These are phyloP conservation scores for Stemphylium beticola DNA, from an alignment of 2,329 filamentous ascomycete genomes.

Conservation along the genomic window DNA sequence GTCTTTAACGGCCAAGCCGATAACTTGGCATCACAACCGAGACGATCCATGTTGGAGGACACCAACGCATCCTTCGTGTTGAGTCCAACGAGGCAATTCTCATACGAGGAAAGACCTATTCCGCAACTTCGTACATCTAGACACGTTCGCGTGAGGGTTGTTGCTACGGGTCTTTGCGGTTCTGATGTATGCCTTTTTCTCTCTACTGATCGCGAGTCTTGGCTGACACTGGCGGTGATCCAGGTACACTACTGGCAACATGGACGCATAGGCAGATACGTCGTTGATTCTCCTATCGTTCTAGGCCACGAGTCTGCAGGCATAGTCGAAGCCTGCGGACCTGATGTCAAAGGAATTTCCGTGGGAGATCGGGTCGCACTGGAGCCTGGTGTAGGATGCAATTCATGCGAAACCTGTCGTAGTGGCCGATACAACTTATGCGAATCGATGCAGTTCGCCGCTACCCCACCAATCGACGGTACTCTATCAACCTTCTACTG, in stretches of 20 bases:
- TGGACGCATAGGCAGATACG: slow-evolving; percentile 31
- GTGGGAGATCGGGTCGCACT: slow-evolving; percentile 38
- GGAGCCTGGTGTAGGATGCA: slow-evolving; percentile 33
- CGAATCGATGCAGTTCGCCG: slow-evolving; percentile 29
- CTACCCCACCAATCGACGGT: slow-evolving; percentile 34
- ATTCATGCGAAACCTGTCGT: slow-evolving; percentile 26
- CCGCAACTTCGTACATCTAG: background rate
- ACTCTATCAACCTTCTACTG: slow-evolving; percentile 34
- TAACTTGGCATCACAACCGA: too few relatives aligned
- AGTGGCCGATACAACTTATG: slow-evolving; percentile 33
- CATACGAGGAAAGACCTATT: background rate
- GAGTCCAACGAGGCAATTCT: background rate
- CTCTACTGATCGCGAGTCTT: background rate
- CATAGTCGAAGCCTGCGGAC: slow-evolving; percentile 27
- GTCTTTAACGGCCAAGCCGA: too few relatives aligned
- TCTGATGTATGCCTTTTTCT: background rate
- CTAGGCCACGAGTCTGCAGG: slow-evolving; percentile 40
- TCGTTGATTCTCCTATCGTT: slow-evolving; percentile 31
- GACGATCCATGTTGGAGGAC: too few relatives aligned
- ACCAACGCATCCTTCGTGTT: background rate
- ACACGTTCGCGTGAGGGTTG: background rate
- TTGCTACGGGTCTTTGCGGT: background rate
- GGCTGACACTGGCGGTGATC: background rate
- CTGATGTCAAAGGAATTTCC: slow-evolving; percentile 29
- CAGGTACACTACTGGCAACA: slow-evolving; percentile 31